Base-by-base conservation (phyloP, 768 basidiomycete genomes). In the Daedaleopsis nitida region DNA sequence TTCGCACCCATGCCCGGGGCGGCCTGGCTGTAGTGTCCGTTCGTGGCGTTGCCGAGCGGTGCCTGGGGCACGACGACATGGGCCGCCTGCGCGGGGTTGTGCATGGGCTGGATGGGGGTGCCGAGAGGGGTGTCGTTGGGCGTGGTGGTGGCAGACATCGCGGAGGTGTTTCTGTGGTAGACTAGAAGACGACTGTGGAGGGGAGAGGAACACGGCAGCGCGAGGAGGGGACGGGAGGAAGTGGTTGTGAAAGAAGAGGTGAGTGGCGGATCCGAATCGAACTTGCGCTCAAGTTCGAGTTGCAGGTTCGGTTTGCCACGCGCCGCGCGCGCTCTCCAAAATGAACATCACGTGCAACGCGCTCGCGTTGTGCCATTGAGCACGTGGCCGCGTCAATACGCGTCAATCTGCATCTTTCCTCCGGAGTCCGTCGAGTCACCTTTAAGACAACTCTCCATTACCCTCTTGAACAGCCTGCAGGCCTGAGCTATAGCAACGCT, bases 1-100 rank as follows among this genome's bases (percentile, higher is more conserved):
- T 94, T 97, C 53, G 91, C 88, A 16, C 94, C 95, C 82, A 94
- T 84, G 37, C 88, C 88, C 35, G 83, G 84, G 14, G 78, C 85
- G 14, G 78, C 85, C 62, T 82, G 81, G 69, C 81, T 85, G 32
- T 72, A 77, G 23, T 81, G 75, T 16, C 79, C 80, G 57, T 82
- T 82, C 37, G 81, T 81, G 12, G 81, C 71, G 65, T 87, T 92
- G 14, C 91, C 90, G 5, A 94, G 80, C 6, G 90, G 91, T 32
- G 89, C 91, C 69, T 92, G 87, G 1, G 92, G 91, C 14, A 89
- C 81, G 47, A 87, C 85, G 65, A 94, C 77, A 60, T 86, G 83
- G 1, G 92, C 92, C 43, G 91, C 89, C 68, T 90, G 88, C 1
- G 83, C 81, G 16, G 93, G 92, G 72, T 93, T 89, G 76, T 96